Evolutionary conservation across 805 yeast genomes (phyloP).

Genomic region (Starmerella sirachaensis): DNA sequence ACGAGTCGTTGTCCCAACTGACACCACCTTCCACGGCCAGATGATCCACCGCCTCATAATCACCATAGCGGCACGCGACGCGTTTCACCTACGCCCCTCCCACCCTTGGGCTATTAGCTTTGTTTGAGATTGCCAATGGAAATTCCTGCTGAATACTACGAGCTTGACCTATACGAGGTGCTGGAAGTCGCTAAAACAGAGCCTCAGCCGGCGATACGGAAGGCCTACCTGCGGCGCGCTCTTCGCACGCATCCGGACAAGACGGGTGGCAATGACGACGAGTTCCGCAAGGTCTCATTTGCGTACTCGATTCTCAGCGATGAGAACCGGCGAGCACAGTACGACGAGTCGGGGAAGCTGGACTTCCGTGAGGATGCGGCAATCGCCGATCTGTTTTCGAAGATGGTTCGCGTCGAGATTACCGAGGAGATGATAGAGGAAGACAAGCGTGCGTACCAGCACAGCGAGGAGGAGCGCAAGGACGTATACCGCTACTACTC

Average conservation of each 20-base stretch:
- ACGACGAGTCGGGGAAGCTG: conserved; percentile 60
- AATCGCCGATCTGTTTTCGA: conserved; percentile 31
- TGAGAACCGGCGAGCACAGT: conserved; percentile 40
- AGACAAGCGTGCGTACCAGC: conserved; percentile 54
- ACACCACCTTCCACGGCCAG: no score
- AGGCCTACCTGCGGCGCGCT: conserved; percentile 53
- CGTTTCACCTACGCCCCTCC: no score
- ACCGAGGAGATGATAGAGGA: conserved; percentile 43
- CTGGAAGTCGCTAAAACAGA: conserved; percentile 17
- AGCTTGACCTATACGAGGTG: conserved; percentile 26
- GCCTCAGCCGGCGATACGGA: conserved; percentile 44
- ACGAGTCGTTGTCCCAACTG: no score
- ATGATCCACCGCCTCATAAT: no score
- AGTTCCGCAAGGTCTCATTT: conserved; percentile 60
- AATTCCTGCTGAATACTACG: conserved; percentile 22
- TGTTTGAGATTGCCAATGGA: no score
- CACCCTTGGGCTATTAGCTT: no score
- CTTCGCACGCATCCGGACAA: conserved; percentile 65
- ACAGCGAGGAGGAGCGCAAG: conserved; percentile 29
- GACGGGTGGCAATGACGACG: conserved; percentile 30
- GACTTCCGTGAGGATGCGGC: conserved; percentile 30
- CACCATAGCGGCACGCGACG: no score
- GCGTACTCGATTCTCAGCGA: conserved; percentile 62
- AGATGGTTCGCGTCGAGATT: conserved; percentile 28
- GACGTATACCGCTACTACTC: conserved; percentile 54